phyloP scores from a whole-genome alignment of 805 yeast species.

The Pichia scutulata region DNA sequence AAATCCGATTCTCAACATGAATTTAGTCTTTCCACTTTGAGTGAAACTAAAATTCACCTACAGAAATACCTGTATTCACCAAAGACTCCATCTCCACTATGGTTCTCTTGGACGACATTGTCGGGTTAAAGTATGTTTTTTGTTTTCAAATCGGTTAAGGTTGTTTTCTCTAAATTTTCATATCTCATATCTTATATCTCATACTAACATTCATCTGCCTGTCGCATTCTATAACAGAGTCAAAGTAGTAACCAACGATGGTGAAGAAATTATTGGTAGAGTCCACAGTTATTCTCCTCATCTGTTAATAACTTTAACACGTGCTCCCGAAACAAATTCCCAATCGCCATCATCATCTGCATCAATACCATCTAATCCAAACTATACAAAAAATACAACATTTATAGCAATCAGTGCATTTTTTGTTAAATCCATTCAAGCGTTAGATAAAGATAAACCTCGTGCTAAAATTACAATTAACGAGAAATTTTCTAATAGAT shows the following conservation, averaged over 20 bases:
- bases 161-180: not conserved
- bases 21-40: not conserved
- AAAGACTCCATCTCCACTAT: conserved; percentile 9
- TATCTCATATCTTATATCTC: not conserved
- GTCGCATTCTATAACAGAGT: conserved; percentile 32
- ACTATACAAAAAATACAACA: conserved; percentile 5
- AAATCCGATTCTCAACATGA: not conserved
- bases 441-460: conserved; percentile 33
- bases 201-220: not conserved
- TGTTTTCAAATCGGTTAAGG: not conserved
- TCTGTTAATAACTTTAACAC: conserved; percentile 27
- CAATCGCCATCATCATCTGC: conserved; percentile 5
- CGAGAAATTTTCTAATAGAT: conserved; percentile 18
- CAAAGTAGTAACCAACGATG: conserved; percentile 47
- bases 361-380: not conserved
- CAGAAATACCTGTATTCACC: not conserved
- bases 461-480: conserved; percentile 12
- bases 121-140: conserved; percentile 28
- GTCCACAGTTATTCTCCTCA: conserved; percentile 55
- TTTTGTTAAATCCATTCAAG: conserved; percentile 47
- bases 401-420: conserved; percentile 50
- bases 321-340: conserved; percentile 7
- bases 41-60: no score
- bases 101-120: conserved; percentile 27
- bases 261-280: conserved; percentile 43